phyloP scores from a whole-genome alignment of 2,329 filamentous ascomycete species.

The Fusarium annulatum region DNA sequence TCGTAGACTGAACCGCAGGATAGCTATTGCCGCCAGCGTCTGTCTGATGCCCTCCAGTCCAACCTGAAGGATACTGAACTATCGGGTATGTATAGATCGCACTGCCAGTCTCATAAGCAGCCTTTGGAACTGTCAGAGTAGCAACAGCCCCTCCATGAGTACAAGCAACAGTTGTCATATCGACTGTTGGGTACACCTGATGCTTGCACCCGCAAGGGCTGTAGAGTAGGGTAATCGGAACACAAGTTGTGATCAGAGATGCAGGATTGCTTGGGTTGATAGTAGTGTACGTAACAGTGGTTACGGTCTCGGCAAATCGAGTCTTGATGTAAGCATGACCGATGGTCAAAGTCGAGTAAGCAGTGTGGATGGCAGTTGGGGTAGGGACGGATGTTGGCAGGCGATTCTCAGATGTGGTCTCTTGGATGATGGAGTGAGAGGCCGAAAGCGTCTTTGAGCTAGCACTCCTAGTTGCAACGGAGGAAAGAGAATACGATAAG shows the following conservation, averaged over 20 bases:
- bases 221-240: background rate
- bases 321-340: background rate
- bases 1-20: background rate
- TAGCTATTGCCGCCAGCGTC: accelerated
- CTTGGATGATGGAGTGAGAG: background rate
- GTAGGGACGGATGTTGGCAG: background rate
- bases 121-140: background rate
- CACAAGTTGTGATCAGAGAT: background rate
- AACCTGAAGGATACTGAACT: background rate
- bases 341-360: background rate
- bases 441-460: background rate
- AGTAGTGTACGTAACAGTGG: background rate
- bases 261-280: background rate
- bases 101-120: background rate
- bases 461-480: accelerated
- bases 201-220: background rate
- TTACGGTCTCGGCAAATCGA: background rate
- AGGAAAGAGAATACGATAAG: background rate
- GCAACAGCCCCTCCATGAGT: background rate
- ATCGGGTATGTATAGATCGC: background rate
- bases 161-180: background rate
- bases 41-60: background rate
- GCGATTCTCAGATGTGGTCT: background rate
- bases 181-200: background rate
- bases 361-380: background rate